A percentile compares a stretch with the other conserved stretches of the same genome.
Conservation (phyloP, 2,329 filamentous ascomycete species). For the Epicoccum nigrum region DNA sequence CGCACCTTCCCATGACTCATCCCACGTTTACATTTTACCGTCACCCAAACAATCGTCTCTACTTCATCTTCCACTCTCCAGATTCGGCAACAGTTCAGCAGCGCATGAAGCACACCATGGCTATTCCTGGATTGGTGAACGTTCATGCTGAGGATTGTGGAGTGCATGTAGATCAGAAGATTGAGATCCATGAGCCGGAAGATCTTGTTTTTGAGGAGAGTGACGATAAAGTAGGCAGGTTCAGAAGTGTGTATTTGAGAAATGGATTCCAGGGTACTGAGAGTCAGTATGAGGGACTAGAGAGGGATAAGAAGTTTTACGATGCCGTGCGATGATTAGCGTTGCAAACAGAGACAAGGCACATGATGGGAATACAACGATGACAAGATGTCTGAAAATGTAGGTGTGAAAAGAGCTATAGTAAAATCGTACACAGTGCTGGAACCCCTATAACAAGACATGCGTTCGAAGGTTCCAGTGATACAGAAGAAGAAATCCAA, state of each 20-base stretch:
- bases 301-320: slow-evolving; percentile 17
- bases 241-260: slow-evolving; percentile 30
- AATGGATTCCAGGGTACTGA: slow-evolving; percentile 29
- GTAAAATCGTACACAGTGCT: too few relatives aligned
- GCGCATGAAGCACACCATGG: slow-evolving; percentile 41
- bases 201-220: slow-evolving; percentile 28
- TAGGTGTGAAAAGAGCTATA: too few relatives aligned
- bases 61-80: slow-evolving; percentile 38
- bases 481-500: too few relatives aligned
- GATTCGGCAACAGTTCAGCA: slow-evolving; percentile 31
- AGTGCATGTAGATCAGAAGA: slow-evolving; percentile 31
- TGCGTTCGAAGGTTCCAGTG: too few relatives aligned
- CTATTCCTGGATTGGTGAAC: slow-evolving; percentile 35
- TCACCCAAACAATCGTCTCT: slow-evolving; percentile 23
- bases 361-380: too few relatives aligned
- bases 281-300: slow-evolving; percentile 26
- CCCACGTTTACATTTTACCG: slow-evolving; percentile 40
- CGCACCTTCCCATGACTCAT: slow-evolving; percentile 17
- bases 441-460: too few relatives aligned
- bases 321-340: slow-evolving; percentile 13
- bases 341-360: too few relatives aligned
- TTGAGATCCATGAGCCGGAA: slow-evolving; percentile 36
- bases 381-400: too few relatives aligned
- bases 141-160: slow-evolving; percentile 33
- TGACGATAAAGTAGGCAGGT: slow-evolving; percentile 27